Evolutionary conservation across 768 basidiomycete species (phyloP), one percentile per base, ranked within the genome.

Genomic region (Tephrocybe sp.): DNA sequence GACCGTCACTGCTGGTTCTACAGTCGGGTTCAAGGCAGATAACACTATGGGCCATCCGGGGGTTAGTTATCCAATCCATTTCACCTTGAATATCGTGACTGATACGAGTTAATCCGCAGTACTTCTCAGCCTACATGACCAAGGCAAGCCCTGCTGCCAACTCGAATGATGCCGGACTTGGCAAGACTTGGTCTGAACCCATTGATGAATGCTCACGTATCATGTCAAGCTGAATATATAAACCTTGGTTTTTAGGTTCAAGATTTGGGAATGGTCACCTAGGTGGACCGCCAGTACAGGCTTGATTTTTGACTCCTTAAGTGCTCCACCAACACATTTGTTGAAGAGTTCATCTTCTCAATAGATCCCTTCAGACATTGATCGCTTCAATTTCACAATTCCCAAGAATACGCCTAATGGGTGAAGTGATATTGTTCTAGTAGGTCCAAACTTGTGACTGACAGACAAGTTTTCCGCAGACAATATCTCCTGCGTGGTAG

Each of bases 191-290:
- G 69, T 64, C 40, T 15, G 37, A 21, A 41, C 15, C 27, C 16
- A 29, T 34, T 34, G 33, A 34, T 34, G 33, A 12, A 30, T 7
- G 12, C 12, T 12, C 29, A 30, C 29, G 12, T 30, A 30, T 6
- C 12, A 30, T n/a, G n/a, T n/a, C n/a, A n/a, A n/a, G n/a, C n/a
- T n/a, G n/a, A n/a, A n/a, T n/a, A n/a, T n/a, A n/a, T n/a, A n/a
- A n/a, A n/a, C n/a, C n/a, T n/a, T 29, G 27, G 11, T 34, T n/a
- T 34, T 34, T 11, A 65, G 62, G 64, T 74, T 73, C 64, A 73
- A 75, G 64, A 67, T 74, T 41, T 73, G 69, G 66, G 67, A 76
- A 56, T 67, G 66, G 62, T 49, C 64, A 9, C 68, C 68, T n/a
- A 53, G 52, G 15, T 69, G 54, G 50, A 58, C 63, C 3, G 22